Conservation (phyloP, 1,284 basidiomycete genomes). For the Acaromyces ingoldii region DNA sequence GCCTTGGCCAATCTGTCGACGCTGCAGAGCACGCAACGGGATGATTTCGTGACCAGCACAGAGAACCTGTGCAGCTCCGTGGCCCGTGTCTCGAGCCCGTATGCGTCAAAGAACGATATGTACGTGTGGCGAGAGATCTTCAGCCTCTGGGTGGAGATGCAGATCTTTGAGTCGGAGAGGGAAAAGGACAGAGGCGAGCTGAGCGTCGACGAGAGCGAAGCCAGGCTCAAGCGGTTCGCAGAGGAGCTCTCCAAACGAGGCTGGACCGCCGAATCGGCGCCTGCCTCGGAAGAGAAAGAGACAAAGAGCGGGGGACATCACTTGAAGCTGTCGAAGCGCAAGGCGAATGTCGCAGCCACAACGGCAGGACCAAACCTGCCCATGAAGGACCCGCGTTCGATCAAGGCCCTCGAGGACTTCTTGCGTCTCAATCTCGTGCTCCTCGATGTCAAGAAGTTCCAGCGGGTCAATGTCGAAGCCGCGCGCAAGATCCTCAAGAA, state of each 20-base stretch:
- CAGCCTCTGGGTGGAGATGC: slow-evolving; percentile 75
- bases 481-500: slow-evolving; percentile 70
- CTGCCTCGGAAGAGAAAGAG: background rate
- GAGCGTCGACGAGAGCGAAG: slow-evolving; percentile 67
- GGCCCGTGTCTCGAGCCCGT: slow-evolving; percentile 49
- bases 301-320: background rate
- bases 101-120: slow-evolving; percentile 62
- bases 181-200: slow-evolving; percentile 73
- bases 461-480: slow-evolving; percentile 80
- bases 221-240: slow-evolving; percentile 66
- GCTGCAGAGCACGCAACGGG: slow-evolving; percentile 63
- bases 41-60: slow-evolving; percentile 64
- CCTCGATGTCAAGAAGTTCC: slow-evolving; percentile 73
- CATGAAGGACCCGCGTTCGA: slow-evolving; percentile 33
- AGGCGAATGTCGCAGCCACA: background rate
- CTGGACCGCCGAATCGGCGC: slow-evolving; percentile 14
- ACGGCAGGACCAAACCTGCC: slow-evolving; percentile 8
- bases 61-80: slow-evolving; percentile 60
- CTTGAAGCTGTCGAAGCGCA: slow-evolving; percentile 2
- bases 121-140: slow-evolving; percentile 90
- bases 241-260: slow-evolving; percentile 61
- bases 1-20: slow-evolving; percentile 67
- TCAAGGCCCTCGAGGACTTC: slow-evolving; percentile 64
- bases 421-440: slow-evolving; percentile 74
- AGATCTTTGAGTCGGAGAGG: slow-evolving; percentile 76